Conservation (phyloP, 106 monocot genomes). For the Hemerocallis citrina region DNA sequence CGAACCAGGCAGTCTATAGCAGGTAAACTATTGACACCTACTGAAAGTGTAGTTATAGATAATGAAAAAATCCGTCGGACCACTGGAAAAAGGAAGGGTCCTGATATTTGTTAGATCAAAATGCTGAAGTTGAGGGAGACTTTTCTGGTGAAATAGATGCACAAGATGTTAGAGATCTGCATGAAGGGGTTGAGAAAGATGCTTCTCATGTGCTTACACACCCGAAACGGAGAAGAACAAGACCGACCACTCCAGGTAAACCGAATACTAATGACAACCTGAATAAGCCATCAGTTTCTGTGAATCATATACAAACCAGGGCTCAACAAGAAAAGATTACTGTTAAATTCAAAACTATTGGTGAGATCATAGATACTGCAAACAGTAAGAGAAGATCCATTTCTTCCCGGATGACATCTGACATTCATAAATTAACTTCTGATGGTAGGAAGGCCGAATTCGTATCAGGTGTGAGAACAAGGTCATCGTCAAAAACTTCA, state of each 20-base stretch:
- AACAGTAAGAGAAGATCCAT: constrained; percentile 32
- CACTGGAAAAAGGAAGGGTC: constrained; percentile 11
- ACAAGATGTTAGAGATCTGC: constrained; percentile 4
- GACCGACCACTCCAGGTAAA: constrained; percentile 2
- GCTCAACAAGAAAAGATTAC: constrained; percentile 10
- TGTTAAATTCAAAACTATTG: constrained; percentile 21
- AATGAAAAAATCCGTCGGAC: not conserved
- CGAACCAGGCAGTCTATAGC: constrained; percentile 37
- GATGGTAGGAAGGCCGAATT: not conserved
- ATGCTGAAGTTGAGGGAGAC: not conserved
- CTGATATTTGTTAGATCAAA: constrained; percentile 11
- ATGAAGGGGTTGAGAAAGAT: constrained; percentile 4
- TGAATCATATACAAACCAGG: constrained; percentile 1
- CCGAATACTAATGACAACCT: not conserved
- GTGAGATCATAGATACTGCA: constrained; percentile 29
- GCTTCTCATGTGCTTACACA: constrained; percentile 6
- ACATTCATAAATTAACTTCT: constrained; percentile 6
- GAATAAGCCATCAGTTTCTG: constrained; percentile 4
- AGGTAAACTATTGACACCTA: not conserved
- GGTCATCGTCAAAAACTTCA: constrained; percentile 17
- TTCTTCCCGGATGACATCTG: not conserved
- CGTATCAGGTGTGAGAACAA: constrained; percentile 15
- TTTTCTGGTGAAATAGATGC: not conserved
- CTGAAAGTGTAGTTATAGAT: constrained; percentile 4
- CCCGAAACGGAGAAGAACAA: constrained; percentile 45